Conservation (phyloP, 345 rosid species). For the Rhodamnia rubescens region DNA sequence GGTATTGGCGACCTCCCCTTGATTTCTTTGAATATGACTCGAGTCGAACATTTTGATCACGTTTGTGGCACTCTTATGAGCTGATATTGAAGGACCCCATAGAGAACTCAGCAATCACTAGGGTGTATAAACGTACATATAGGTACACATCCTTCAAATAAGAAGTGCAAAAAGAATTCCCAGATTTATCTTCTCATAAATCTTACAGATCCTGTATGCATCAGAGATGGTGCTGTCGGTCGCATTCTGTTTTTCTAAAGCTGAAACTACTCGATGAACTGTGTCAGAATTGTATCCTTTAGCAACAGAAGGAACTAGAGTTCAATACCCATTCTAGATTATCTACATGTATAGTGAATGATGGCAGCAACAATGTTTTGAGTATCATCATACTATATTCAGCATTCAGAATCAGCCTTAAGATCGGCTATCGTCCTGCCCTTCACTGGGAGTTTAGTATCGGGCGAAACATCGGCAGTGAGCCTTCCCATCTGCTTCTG, state of each 20-base stretch:
- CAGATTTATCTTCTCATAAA: background rate
- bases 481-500: conserved; percentile 81
- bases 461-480: conserved; percentile 47
- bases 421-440: conserved; percentile 11
- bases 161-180: background rate
- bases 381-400: background rate
- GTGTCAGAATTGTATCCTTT: background rate
- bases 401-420: conserved; percentile 6
- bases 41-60: background rate
- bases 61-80: background rate
- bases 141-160: background rate
- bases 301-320: background rate
- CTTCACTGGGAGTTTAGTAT: conserved; percentile 24
- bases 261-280: background rate
- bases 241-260: background rate
- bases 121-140: background rate
- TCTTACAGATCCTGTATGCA: background rate
- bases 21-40: background rate
- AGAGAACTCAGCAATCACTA: background rate
- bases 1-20: background rate
- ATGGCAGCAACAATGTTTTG: background rate
- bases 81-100: background rate
- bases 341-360: background rate
- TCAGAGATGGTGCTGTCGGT: background rate
- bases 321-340: background rate